phyloP scores from a whole-genome alignment of 2,329 filamentous ascomycete genomes.

The Colletotrichum karsti region DNA sequence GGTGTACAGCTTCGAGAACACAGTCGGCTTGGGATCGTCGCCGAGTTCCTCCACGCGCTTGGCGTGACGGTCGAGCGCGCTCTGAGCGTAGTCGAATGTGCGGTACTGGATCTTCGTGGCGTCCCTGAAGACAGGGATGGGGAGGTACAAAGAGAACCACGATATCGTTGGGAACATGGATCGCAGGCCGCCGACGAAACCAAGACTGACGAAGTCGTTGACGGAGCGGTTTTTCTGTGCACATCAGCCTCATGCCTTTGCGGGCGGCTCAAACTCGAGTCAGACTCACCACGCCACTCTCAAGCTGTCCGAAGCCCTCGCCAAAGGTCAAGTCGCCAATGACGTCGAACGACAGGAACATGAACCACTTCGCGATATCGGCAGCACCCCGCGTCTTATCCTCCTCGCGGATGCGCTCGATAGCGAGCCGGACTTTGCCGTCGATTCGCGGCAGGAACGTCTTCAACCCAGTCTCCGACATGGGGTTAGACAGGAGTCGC shows the following conservation, averaged over 20 bases:
- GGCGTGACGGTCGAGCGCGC: conserved; percentile 14
- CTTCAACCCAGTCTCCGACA: conserved; percentile 47
- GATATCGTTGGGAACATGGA: conserved; percentile 16
- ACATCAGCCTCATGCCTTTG: background rate
- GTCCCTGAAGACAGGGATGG: conserved; percentile 19
- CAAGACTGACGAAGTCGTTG: conserved; percentile 19
- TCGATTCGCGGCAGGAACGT: conserved; percentile 47
- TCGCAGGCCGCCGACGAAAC: conserved; percentile 15
- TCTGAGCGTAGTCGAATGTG: conserved; percentile 16
- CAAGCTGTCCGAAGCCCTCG: conserved; percentile 37
- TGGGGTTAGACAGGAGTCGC: conserved; percentile 49
- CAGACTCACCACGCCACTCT: conserved; percentile 40
- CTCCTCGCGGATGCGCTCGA: conserved; percentile 54
- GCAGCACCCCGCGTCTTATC: conserved; percentile 42
- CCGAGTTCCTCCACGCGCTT: conserved; percentile 8
- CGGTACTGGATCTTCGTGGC: conserved; percentile 9
- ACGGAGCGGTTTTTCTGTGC: conserved; percentile 14
- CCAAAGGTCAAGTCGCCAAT: conserved; percentile 41
- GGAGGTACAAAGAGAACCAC: conserved; percentile 2
- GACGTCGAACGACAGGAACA: conserved; percentile 54
- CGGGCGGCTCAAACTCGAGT: background rate
- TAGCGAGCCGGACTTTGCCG: conserved; percentile 46
- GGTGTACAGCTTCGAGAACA: conserved; percentile 22
- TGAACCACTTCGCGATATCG: conserved; percentile 63
- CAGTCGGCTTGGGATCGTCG: conserved; percentile 1